These are phyloP conservation scores for Starmerella kuoi DNA, from an alignment of 805 yeast genomes.

Conservation along the genomic window DNA sequence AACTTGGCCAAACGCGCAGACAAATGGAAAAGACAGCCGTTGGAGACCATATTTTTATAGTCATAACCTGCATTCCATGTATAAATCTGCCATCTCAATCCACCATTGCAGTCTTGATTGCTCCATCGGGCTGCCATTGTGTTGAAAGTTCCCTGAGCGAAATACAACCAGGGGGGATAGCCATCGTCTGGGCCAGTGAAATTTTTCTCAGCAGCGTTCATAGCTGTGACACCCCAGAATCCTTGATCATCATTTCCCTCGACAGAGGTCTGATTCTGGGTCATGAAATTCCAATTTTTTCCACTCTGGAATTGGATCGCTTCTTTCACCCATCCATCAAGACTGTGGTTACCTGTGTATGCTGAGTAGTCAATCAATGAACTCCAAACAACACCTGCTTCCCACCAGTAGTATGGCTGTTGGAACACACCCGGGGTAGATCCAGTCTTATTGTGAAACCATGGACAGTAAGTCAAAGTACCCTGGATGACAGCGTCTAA, in stretches of 20 bases:
- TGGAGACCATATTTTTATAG: slow-evolving; percentile 84
- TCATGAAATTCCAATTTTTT: slow-evolving; percentile 64
- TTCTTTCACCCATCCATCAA: slow-evolving; percentile 42
- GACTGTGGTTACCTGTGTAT: slow-evolving; percentile 58
- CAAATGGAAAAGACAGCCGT: slow-evolving; percentile 76
- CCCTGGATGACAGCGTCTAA: slow-evolving; percentile 46
- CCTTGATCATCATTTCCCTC: slow-evolving; percentile 98
- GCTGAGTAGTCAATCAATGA: slow-evolving; percentile 66
- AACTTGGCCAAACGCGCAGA: slow-evolving; percentile 80
- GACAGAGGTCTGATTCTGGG: slow-evolving; percentile 74
- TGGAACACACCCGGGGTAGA: slow-evolving; percentile 79
- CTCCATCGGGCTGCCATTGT: slow-evolving; percentile 92
- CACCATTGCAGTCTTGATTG: slow-evolving; percentile 59
- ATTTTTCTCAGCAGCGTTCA: slow-evolving; percentile 84
- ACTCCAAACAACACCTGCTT: slow-evolving; percentile 95
- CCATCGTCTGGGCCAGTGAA: slow-evolving; percentile 52
- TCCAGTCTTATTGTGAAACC: slow-evolving; percentile 51
- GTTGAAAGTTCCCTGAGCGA: slow-evolving; percentile 83
- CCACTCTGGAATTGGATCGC: slow-evolving; percentile 68
- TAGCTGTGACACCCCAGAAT: slow-evolving; percentile 89
- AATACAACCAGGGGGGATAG: slow-evolving; percentile 48
- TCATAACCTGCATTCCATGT: slow-evolving; percentile 89
- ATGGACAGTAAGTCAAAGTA: slow-evolving; percentile 45
- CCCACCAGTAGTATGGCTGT: slow-evolving; percentile 96
- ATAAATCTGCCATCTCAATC: slow-evolving; percentile 92